phyloP scores from a whole-genome alignment of 2,329 filamentous ascomycete species.

The Fusarium equiseti region DNA sequence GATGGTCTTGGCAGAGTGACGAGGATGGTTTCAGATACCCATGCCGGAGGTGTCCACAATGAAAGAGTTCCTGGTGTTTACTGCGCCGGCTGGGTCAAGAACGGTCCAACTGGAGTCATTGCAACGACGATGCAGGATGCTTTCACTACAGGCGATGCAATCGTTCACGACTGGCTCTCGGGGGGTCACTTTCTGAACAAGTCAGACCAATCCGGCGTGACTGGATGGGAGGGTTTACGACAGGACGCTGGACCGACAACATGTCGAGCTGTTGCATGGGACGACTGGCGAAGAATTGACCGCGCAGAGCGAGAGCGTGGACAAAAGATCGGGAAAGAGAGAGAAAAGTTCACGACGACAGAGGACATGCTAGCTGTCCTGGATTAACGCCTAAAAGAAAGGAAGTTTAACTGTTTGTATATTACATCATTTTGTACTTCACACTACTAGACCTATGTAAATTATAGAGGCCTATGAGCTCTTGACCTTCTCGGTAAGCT shows the following conservation, averaged over 20 bases:
- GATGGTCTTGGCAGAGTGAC: slow-evolving; percentile 81
- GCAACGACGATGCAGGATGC: slow-evolving; percentile 96
- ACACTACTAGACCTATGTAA: slow-evolving; percentile 24
- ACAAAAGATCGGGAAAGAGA: slow-evolving; percentile 75
- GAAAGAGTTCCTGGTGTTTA: slow-evolving; percentile 78
- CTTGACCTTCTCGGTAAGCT: slow-evolving; percentile 96
- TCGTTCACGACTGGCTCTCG: slow-evolving; percentile 79
- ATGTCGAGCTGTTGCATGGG: slow-evolving; percentile 78
- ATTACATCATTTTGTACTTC: slow-evolving; percentile 42
- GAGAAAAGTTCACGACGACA: slow-evolving; percentile 75
- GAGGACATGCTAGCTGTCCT: slow-evolving; percentile 69
- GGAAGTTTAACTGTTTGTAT: slow-evolving; percentile 46
- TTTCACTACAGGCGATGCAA: slow-evolving; percentile 87
- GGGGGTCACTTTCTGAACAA: slow-evolving; percentile 56
- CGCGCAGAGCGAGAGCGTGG: slow-evolving; percentile 78
- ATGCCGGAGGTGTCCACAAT: slow-evolving; percentile 51
- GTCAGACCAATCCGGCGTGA: slow-evolving; percentile 8
- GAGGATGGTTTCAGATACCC: slow-evolving; percentile 51
- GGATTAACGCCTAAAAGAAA: slow-evolving; percentile 47
- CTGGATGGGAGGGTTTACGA: slow-evolving; percentile 83
- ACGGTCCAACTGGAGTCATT: slow-evolving; percentile 94
- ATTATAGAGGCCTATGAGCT: slow-evolving; percentile 53
- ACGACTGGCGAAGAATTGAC: slow-evolving; percentile 88
- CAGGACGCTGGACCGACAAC: slow-evolving; percentile 66
- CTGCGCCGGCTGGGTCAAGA: slow-evolving; percentile 96